These are phyloP conservation scores for Aspergillus diversus DNA, from an alignment of 495 filamentous ascomycete genomes.

Conservation along the genomic window DNA sequence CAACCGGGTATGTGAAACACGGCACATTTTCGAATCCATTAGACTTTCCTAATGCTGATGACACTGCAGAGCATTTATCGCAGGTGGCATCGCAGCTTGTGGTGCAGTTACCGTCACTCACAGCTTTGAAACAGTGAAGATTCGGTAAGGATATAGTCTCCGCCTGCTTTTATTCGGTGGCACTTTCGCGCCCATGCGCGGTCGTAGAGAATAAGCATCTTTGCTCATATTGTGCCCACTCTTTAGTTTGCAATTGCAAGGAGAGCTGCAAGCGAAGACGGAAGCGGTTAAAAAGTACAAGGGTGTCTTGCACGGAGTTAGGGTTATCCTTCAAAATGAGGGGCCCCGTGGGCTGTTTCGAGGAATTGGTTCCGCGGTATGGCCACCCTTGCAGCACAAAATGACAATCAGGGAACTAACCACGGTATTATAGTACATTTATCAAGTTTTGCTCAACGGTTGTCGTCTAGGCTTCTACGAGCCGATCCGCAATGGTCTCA, in stretches of 20 bases:
- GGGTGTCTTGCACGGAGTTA: slow-evolving; percentile 90
- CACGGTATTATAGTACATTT: slow-evolving; percentile 71
- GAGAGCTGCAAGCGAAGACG: slow-evolving; percentile 86
- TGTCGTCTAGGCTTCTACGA: slow-evolving; percentile 98
- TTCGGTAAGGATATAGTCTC: slow-evolving; percentile 60
- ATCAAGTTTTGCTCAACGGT: slow-evolving; percentile 95
- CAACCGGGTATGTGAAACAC: slow-evolving; percentile 47
- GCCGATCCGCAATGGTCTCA: slow-evolving; percentile 74
- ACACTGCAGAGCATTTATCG: slow-evolving; percentile 70
- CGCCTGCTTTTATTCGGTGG: too few species aligned
- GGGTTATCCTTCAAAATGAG: slow-evolving; percentile 90
- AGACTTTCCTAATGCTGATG: slow-evolving; percentile 4
- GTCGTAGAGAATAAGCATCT: too few species aligned
- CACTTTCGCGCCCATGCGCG: too few species aligned
- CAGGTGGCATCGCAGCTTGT: slow-evolving; percentile 94
- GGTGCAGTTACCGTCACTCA: slow-evolving; percentile 98
- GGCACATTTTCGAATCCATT: neutral
- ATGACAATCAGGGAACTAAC: neutral
- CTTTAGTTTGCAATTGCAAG: slow-evolving; percentile 86
- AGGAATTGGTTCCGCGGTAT: slow-evolving; percentile 83
- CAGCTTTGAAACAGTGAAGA: slow-evolving; percentile 98
- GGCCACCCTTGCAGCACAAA: slow-evolving; percentile 21
- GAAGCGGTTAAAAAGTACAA: slow-evolving; percentile 85
- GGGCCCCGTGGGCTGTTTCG: slow-evolving; percentile 84
- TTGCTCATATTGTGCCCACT: neutral